Evolutionary conservation across 306 rosid species (phyloP), one percentile per base, ranked within the genome.

Genomic region (Casuarina glauca): DNA sequence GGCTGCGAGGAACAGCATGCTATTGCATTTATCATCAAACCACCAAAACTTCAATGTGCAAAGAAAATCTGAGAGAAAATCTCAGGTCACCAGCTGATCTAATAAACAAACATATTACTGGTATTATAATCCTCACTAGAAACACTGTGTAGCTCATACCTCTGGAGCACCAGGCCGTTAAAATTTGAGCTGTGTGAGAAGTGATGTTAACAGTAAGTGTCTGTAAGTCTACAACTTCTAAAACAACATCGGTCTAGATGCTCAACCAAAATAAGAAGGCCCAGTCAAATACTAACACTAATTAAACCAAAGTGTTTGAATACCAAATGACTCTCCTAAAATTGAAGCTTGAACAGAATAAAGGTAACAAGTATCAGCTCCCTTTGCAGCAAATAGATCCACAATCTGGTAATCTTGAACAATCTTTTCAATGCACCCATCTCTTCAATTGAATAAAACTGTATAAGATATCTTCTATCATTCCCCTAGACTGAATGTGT

Each of bases 351-450:
- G 5, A 26, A 54, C 61, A 54, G 61, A 54, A 54, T 54, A 26
- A 2, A 48, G 13, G 11, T 13, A 48, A 48, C 51, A 48, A 48
- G 51, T 48, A 48, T 48, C 51, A 48, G 51, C 11, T 48, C 39
- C 68, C 4, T 61, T 61, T 4, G 5, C 68, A 61, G 68, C 15
- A 35, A 9, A 70, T 5, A 48, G 75, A 57, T 74, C 13, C 9
- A 80, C 11, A 3, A 20, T 32, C 19, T 13, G 70, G 73, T 54
- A 68, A 36, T 76, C 73, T 72, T 26, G 32, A 51, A 79, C 10
- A 75, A 79, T 5, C 58, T 67, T 15, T 55, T 20, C 73, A 68
- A 69, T 49, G 32, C 39, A 5, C n/a, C 67, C 12, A 69, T 32
- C 63, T 64, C 19, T 69, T 9, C 9, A 32, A 63, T 41, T 41